Percentiles rank a stretch among this genome's conserved stretches.
phyloP scores from a whole-genome alignment of 2,329 filamentous ascomycete genomes.

The Trichoderma sp. region DNA sequence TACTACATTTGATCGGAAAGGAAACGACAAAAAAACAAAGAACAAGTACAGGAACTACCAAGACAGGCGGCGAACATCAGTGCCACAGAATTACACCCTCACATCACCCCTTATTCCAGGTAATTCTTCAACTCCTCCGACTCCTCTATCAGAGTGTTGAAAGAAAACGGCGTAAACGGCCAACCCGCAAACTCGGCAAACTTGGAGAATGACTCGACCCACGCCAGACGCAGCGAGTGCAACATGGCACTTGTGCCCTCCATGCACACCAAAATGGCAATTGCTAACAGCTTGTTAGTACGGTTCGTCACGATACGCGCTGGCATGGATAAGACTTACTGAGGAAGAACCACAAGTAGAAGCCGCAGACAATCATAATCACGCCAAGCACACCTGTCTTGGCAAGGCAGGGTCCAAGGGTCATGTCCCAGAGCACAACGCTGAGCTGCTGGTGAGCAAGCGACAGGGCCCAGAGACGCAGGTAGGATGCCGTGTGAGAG shows the following conservation, averaged over 20 bases:
- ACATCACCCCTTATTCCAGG: constrained; percentile 45
- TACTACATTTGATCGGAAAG: constrained; percentile 32
- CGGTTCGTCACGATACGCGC: not conserved
- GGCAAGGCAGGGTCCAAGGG: constrained; percentile 74
- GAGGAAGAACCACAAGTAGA: constrained; percentile 90
- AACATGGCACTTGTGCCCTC: constrained; percentile 96
- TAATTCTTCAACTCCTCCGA: constrained; percentile 66
- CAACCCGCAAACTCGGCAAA: constrained; percentile 91
- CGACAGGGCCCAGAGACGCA: constrained; percentile 96
- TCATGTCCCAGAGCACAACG: constrained; percentile 96
- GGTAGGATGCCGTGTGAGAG: constrained; percentile 96
- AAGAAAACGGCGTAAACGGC: constrained; percentile 87
- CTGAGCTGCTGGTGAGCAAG: constrained; percentile 97
- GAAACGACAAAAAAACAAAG: not conserved
- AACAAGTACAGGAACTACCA: constrained; percentile 8
- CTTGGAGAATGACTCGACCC: constrained; percentile 98
- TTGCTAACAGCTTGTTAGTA: constrained; percentile 42
- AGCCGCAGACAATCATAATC: constrained; percentile 78
- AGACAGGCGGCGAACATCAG: constrained; percentile 8
- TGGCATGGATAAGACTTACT: constrained; percentile 42
- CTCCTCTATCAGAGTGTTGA: constrained; percentile 81
- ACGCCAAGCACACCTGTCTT: constrained; percentile 69
- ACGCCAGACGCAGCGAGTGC: constrained; percentile 86
- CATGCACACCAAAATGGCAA: constrained; percentile 81
- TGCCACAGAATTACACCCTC: constrained; percentile 17